A percentile compares a stretch with the other conserved stretches of the same genome.
These are phyloP conservation scores for Aquilaria malaccensis DNA, from an alignment of 345 rosid species.

Conservation along the genomic window DNA sequence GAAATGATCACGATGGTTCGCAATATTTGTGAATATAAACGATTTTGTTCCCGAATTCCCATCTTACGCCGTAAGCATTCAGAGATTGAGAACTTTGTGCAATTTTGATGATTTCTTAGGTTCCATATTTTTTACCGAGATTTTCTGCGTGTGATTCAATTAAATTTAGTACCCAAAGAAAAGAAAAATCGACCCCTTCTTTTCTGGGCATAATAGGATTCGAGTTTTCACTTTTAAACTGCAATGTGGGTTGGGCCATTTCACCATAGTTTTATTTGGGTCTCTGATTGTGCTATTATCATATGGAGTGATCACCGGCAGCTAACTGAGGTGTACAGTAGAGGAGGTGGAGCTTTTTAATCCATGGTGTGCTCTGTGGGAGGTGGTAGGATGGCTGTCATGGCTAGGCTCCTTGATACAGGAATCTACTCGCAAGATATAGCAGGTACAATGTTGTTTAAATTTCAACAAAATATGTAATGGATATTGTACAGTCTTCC, in stretches of 20 bases:
- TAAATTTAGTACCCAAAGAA: not conserved
- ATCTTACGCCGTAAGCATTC: not conserved
- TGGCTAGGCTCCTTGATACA: constrained; percentile 48
- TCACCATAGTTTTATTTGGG: not conserved
- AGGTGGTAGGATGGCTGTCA: constrained; percentile 52
- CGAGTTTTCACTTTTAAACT: not conserved
- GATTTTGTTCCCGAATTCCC: not conserved
- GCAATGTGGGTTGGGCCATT: constrained; percentile 5
- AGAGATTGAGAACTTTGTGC: not conserved
- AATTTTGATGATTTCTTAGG: not conserved
- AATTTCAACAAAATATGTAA: not conserved
- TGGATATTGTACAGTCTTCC: no score
- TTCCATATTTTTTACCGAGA: not conserved
- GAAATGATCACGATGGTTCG: not conserved
- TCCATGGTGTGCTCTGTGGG: constrained; percentile 58
- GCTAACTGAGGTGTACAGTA: constrained; percentile 15
- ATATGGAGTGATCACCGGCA: constrained; percentile 5
- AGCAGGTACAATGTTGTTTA: constrained; percentile 20
- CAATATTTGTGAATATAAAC: constrained; percentile 3
- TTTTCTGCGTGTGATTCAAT: not conserved
- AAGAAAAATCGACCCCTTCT: not conserved
- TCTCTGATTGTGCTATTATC: constrained; percentile 1
- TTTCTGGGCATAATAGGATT: not conserved
- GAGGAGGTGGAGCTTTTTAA: constrained; percentile 13
- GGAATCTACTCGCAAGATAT: constrained; percentile 25